A percentile compares a stretch with the other conserved stretches of the same genome.
Conservation (phyloP, 257 asterid genomes). For the Datura wrightii region DNA sequence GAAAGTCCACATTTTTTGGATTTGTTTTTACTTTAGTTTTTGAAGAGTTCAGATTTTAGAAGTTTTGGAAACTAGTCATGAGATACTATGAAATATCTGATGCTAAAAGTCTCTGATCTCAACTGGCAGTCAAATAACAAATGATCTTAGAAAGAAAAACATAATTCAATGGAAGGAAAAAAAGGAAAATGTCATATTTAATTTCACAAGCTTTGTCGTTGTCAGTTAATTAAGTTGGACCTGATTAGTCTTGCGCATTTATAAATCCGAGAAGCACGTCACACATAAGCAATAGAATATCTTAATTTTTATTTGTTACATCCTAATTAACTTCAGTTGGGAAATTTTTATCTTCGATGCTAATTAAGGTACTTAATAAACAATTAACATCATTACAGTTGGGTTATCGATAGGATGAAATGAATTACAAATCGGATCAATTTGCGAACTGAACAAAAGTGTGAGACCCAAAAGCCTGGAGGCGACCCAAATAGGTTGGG, state of each 20-base stretch:
- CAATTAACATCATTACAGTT: no score
- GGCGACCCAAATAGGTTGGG: not conserved
- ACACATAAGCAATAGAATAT: not conserved
- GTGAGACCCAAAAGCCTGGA: not conserved
- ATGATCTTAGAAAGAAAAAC: not conserved
- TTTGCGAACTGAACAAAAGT: not conserved
- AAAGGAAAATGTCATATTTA: not conserved
- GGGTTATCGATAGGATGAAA: no score
- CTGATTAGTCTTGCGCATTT: not conserved
- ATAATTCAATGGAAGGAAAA: no score
- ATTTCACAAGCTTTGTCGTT: no score
- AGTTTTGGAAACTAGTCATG: not conserved
- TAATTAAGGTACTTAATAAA: no score
- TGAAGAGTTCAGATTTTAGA: not conserved
- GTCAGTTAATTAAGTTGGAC: not conserved
- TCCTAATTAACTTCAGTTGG: no score
- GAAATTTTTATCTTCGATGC: no score
- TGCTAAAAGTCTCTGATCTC: not conserved
- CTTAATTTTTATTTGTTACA: no score
- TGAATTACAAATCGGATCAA: no score
- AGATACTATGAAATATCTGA: not conserved
- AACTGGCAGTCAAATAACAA: not conserved
- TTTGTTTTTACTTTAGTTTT: not conserved
- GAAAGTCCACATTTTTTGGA: not conserved
- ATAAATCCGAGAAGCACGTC: not conserved